A percentile compares a stretch with the other conserved stretches of the same genome.
Evolutionary conservation across 1,284 basidiomycete genomes (phyloP).

Genomic region (Amylostereum chailletii): DNA sequence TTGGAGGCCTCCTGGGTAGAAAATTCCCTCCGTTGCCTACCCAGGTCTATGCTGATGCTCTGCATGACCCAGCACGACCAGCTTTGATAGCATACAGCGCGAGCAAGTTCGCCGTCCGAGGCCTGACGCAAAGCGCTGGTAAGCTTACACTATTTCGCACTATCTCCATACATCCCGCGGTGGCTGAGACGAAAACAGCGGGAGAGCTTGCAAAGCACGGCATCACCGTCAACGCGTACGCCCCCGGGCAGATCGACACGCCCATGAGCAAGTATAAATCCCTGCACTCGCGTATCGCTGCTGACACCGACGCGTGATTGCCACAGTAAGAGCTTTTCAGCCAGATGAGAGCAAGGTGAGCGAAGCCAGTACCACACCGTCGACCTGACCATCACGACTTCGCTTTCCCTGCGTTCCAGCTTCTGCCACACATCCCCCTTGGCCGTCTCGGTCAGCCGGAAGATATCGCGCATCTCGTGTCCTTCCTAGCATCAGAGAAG

Average conservation of each 20-base stretch:
- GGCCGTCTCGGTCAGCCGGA: neutral
- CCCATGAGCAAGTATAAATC: neutral
- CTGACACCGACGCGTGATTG: too few species aligned
- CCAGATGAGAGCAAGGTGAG: too few species aligned
- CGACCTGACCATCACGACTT: too few species aligned
- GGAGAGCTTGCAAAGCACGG: neutral
- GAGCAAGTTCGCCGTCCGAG: slow-evolving; percentile 34
- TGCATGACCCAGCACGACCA: neutral
- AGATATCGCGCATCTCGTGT: neutral
- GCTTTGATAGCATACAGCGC: slow-evolving; percentile 22
- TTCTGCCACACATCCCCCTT: neutral
- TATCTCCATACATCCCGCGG: neutral
- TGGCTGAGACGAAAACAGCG: neutral
- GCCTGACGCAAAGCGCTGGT: slow-evolving; percentile 28
- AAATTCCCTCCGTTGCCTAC: neutral
- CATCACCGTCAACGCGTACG: slow-evolving; percentile 3
- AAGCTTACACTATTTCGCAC: neutral
- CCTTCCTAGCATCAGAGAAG: neutral
- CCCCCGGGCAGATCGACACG: neutral
- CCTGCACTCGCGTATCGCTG: too few species aligned
- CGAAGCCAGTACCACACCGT: too few species aligned
- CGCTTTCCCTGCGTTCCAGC: too few species aligned
- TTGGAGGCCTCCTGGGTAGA: neutral
- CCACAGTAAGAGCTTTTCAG: too few species aligned
- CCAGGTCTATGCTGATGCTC: neutral